Conservation (phyloP, 108 stramenopile genomes). For the Skeletonema costatum region DNA sequence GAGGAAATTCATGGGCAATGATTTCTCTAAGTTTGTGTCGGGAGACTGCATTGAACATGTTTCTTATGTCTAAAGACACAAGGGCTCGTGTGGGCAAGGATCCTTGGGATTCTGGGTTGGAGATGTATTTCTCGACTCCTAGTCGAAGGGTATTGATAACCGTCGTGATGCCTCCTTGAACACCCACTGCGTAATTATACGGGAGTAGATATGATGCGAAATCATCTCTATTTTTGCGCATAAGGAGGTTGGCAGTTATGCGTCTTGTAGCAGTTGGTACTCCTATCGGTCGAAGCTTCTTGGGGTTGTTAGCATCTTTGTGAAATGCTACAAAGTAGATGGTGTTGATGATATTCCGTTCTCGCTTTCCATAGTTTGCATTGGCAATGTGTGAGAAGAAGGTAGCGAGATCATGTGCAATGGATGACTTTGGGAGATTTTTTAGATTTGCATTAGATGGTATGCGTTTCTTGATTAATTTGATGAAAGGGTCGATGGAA, state of each 20-base stretch:
- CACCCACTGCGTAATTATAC: neutral
- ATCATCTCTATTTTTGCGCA: no score
- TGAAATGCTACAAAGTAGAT: conserved; percentile 15
- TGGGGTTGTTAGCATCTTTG: no score
- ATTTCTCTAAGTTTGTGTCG: no score
- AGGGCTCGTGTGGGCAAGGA: neutral
- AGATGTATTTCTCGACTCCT: neutral
- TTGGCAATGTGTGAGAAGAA: neutral
- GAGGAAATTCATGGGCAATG: no score
- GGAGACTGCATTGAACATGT: conserved; percentile 28
- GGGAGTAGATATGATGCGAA: neutral
- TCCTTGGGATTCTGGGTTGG: neutral
- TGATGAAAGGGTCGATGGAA: neutral
- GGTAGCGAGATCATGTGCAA: neutral
- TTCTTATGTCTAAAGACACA: conserved; percentile 5
- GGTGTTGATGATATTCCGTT: neutral
- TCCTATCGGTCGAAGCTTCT: no score
- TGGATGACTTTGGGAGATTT: neutral
- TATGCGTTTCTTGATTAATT: neutral
- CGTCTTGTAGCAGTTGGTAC: no score
- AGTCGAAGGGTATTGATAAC: neutral
- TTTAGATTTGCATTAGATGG: neutral
- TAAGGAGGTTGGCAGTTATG: no score
- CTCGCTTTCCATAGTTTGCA: neutral
- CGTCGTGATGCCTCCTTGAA: neutral